Conservation (phyloP, 208 protist genomes). For the Leishmania amazonensis region DNA sequence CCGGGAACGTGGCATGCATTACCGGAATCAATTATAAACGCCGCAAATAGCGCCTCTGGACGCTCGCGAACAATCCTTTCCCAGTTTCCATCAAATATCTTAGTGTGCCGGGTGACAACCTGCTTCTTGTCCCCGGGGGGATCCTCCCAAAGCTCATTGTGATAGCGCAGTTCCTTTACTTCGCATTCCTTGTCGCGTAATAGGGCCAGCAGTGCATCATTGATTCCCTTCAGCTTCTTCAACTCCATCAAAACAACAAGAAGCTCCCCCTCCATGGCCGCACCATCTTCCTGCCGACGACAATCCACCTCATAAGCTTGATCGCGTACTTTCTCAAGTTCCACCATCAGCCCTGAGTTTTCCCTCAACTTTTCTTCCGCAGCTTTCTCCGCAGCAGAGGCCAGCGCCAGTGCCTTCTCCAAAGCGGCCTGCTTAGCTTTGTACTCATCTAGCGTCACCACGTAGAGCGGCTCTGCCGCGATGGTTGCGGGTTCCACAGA, state of each 20-base stretch:
- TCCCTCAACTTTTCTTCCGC: not conserved
- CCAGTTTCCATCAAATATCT: constrained; percentile 70
- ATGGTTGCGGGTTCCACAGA: not conserved
- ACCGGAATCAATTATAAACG: constrained; percentile 64
- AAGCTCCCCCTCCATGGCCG: not conserved
- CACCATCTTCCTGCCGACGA: not conserved
- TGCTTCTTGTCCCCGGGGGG: constrained; percentile 33
- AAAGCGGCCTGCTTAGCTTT: constrained; percentile 2
- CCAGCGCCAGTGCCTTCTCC: not conserved
- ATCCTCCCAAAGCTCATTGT: constrained; percentile 36
- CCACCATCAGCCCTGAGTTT: not conserved
- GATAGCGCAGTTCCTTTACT: constrained; percentile 34
- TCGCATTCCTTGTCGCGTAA: constrained; percentile 42
- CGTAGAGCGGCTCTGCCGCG: constrained; percentile 41
- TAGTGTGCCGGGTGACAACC: constrained; percentile 51
- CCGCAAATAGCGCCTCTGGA: constrained; percentile 53
- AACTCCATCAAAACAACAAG: not conserved
- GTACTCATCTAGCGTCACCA: constrained; percentile 50
- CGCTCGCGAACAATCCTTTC: constrained; percentile 38
- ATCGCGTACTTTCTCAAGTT: constrained; percentile 13
- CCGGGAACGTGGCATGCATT: constrained; percentile 68
- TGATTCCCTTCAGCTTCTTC: constrained; percentile 26
- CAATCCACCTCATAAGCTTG: not conserved
- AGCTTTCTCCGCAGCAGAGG: not conserved
- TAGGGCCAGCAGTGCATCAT: constrained; percentile 24